Percentiles rank a stretch among this genome's conserved stretches.
Conservation (phyloP, 139 green algal genomes). For the Chlamydomonas eustigma region DNA sequence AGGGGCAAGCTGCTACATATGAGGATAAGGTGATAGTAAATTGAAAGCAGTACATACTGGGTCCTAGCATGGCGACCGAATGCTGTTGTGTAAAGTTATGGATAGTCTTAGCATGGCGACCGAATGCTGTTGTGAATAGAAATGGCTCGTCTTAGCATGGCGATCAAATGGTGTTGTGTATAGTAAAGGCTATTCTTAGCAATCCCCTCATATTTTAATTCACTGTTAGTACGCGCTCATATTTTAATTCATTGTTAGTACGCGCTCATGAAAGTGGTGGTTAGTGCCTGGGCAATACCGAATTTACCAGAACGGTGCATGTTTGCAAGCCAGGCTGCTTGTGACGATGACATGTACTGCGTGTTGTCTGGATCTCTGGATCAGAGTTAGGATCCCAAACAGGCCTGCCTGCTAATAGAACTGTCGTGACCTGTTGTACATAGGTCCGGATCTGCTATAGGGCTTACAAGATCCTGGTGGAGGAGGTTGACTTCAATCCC, state of each 20-base stretch:
- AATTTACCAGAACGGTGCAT: too few relatives aligned
- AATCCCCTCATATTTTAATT: neutral
- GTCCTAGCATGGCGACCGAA: neutral
- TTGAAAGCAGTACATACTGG: neutral
- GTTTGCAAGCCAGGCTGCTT: too few relatives aligned
- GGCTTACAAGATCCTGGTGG: conserved; percentile 92
- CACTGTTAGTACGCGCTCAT: neutral
- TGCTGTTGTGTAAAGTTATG: neutral
- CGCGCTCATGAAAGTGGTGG: too few relatives aligned
- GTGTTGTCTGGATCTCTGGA: neutral
- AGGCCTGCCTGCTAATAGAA: too few relatives aligned
- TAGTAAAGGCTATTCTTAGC: neutral
- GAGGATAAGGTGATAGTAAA: conserved; percentile 65
- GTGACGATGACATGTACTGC: conserved; percentile 8
- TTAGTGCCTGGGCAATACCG: too few relatives aligned
- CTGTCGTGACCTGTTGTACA: neutral
- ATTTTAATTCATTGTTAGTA: conserved; percentile 1
- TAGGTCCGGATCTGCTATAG: conserved; percentile 89
- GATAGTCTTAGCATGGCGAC: neutral
- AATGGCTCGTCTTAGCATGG: neutral
- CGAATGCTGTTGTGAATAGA: neutral
- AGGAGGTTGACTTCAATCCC: conserved; percentile 91
- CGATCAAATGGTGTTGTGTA: neutral
- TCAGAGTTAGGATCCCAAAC: too few relatives aligned
- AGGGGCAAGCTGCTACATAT: conserved; percentile 71